These are phyloP conservation scores for Backusella morwellensis DNA, from an alignment of 192 early-diverging fungal species.

Conservation along the genomic window DNA sequence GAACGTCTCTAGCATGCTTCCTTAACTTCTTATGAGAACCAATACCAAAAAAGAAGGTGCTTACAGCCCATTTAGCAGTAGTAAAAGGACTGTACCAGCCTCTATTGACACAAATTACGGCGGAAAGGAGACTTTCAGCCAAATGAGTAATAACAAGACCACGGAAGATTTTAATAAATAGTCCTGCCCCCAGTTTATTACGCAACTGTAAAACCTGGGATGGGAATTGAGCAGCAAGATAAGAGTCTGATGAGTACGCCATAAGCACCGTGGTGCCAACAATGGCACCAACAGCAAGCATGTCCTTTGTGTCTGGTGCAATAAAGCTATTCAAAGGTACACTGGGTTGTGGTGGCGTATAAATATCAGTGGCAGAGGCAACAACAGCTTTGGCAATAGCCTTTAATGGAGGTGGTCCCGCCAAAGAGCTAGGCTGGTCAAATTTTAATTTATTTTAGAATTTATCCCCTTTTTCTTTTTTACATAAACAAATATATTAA, in stretches of 20 bases:
- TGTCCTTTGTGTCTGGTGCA: neutral
- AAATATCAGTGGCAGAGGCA: conserved; percentile 22
- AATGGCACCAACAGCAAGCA: neutral
- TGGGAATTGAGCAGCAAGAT: conserved; percentile 7
- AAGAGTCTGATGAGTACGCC: neutral
- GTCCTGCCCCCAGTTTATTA: neutral
- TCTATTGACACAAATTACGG: conserved; percentile 20
- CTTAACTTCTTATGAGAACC: conserved; percentile 14
- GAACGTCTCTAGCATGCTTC: conserved; percentile 20
- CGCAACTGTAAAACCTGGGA: neutral
- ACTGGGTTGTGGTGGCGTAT: conserved; percentile 4
- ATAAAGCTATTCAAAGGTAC: conserved; percentile 27
- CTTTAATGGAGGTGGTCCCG: conserved; percentile 34
- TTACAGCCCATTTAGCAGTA: conserved; percentile 31
- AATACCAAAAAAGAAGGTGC: conserved; percentile 29
- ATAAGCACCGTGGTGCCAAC: neutral
- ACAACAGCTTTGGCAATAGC: conserved; percentile 31
- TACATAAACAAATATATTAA: neutral
- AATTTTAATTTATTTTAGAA: neutral
- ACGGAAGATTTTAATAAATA: neutral
- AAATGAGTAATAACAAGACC: conserved; percentile 18
- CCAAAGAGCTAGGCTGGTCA: conserved; percentile 32
- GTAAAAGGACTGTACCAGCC: conserved; percentile 30
- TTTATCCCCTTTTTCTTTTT: neutral
- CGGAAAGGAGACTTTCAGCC: conserved; percentile 20